phyloP scores from a whole-genome alignment of 1,284 basidiomycete genomes.

The Sporisorium scitamineum region DNA sequence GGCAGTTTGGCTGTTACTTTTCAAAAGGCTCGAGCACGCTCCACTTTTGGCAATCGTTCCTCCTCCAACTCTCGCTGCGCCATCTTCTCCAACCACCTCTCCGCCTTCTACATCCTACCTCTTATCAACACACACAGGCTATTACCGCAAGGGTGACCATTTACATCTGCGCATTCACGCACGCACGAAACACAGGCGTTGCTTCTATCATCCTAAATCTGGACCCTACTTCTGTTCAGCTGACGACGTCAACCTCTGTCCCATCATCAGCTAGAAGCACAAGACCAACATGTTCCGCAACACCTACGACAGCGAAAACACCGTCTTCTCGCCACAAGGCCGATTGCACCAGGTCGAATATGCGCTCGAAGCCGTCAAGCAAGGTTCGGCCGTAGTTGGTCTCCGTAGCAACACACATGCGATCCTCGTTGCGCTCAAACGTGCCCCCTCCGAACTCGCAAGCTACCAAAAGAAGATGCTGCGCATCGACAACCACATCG shows the following conservation, averaged over 20 bases:
- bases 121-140: neutral
- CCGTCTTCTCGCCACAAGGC: slow-evolving; percentile 68
- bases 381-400: slow-evolving; percentile 97
- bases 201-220: neutral
- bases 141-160: neutral
- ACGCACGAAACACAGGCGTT: neutral
- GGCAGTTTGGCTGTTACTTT: slow-evolving; percentile 12
- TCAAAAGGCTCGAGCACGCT: slow-evolving; percentile 17
- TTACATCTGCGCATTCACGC: neutral
- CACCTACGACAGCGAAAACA: slow-evolving; percentile 69
- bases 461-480: slow-evolving; percentile 99
- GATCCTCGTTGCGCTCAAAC: slow-evolving; percentile 92
- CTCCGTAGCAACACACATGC: slow-evolving; percentile 94
- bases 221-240: neutral
- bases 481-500: slow-evolving; percentile 98
- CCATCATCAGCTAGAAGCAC: neutral
- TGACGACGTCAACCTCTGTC: neutral
- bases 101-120: neutral
- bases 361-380: slow-evolving; percentile 98
- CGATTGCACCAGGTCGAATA: slow-evolving; percentile 94
- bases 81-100: neutral
- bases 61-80: neutral
- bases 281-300: slow-evolving; percentile 57
- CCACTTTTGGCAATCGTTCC: slow-evolving; percentile 5
- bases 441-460: slow-evolving; percentile 97